Base-by-base conservation (phyloP, 495 filamentous ascomycete species). In the Aspergillus bertholletiae region DNA sequence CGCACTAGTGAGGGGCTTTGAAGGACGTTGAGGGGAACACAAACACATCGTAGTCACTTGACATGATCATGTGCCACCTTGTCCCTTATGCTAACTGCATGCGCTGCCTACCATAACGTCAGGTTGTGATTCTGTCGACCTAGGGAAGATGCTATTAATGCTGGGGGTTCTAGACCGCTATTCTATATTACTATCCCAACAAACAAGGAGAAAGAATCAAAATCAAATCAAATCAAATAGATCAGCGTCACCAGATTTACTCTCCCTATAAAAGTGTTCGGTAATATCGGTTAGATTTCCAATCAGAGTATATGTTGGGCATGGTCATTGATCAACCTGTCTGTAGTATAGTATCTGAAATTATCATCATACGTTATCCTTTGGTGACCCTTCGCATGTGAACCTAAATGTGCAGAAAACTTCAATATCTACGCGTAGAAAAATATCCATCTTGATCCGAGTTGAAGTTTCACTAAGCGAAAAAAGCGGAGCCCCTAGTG, bases 391-490 rank as follows among this genome's bases (percentile, higher is more conserved):
- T 8, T 28, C 8, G 26, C 26, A 28, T 28, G 26, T 28, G 26
- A 28, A 28, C 26, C 26, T 28, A n/a, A n/a, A n/a, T n/a, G n/a
- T n/a, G n/a, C n/a, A n/a, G n/a, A n/a, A n/a, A n/a, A n/a, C n/a
- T n/a, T n/a, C n/a, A n/a, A n/a, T n/a, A n/a, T n/a, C n/a, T n/a
- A n/a, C n/a, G n/a, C n/a, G n/a, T n/a, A n/a, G n/a, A 9, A 32
- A 24, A 28, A 4, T 21, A 43, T 34, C 17, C 13, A 15, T n/a
- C 13, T 22, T 18, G 1, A 18, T 43, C 7, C 7, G 1, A 43
- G 13, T 37, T 34, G 13, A n/a, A n/a, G 54, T 56, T 56, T 56
- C 54, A 51, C 30, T 40, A 51, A 32, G 0, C 47, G 37, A 27
- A 7, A 37, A 51, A 43, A 23, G 26, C 35, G 35, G 27, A 26